Base-by-base conservation (phyloP, 257 asterid genomes). In the Oldenlandia corymbosa region DNA sequence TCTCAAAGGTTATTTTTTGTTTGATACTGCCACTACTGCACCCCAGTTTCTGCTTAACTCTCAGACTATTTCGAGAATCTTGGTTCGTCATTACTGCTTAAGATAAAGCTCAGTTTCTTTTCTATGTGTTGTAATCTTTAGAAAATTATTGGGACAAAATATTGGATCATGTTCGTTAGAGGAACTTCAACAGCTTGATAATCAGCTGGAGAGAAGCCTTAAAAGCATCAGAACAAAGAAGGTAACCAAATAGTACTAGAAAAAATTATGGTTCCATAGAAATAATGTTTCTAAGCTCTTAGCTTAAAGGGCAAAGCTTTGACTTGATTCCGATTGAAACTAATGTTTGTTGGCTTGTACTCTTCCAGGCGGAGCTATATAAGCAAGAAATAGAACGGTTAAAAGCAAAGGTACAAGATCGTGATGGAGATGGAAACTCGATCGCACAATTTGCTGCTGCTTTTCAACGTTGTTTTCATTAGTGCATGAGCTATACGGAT, bases 131-230 rank as follows among this genome's bases (percentile, higher is more conserved):
- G 37, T 47, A n/a, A n/a, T n/a, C n/a, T 42, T 32, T 74, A 89
- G 96, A 73, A 84, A 73, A 85, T 71, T 81, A 62, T 66, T 83
- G 82, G 96, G 96, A 58, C 91, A 84, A 32, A 71, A 81, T 53
- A 43, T 89, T 26, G 81, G 75, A 27, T 47, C 69, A n/a, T 79
- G 88, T 62, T 78, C 95, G 8, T 0, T 78, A 34, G 67, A 76
- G 64, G 95, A 89, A 73, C 81, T 89, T 61, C 83, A 76, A 21
- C 81, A 84, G 73, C 81, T 84, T 36, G 87, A 80, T 12, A 45
- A 26, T n/a, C 90, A 84, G 71, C 81, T 86, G 0, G 86, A 84
- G 66, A 80, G 45, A 73, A 86, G 89, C 83, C 84, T 89, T 0
- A 62, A 59, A 49, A 79, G 32, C 53, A 75, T 89, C 71, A 71